Percentiles rank a stretch among this genome's conserved stretches.
phyloP scores from a whole-genome alignment of 228 moss, liverwort and hornwort species.

The Sphagnum fallax region DNA sequence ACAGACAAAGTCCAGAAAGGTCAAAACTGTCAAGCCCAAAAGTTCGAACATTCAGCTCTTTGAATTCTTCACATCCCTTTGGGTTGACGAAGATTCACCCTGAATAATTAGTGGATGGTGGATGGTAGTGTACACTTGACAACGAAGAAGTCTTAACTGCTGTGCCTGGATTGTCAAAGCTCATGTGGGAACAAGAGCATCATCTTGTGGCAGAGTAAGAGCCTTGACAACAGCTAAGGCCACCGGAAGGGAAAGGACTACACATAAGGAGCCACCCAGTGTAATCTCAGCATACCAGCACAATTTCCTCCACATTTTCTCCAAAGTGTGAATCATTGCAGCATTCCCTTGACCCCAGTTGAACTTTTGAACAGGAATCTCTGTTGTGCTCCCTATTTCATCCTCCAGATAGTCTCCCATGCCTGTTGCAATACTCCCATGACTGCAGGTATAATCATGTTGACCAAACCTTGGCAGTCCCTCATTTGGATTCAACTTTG shows the following conservation, averaged over 20 bases:
- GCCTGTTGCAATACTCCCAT: conserved; percentile 2
- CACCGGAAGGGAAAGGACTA: conserved; percentile 65
- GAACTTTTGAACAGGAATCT: background rate
- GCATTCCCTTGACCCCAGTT: background rate
- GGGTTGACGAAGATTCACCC: too few species aligned
- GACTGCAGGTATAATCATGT: conserved; percentile 9
- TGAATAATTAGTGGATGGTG: too few species aligned
- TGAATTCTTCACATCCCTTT: too few species aligned
- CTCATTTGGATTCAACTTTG: conserved; percentile 11
- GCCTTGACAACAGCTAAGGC: conserved; percentile 40
- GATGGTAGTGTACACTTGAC: too few species aligned
- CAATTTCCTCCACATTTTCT: conserved; percentile 38
- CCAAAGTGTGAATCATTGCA: background rate
- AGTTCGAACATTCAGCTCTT: too few species aligned
- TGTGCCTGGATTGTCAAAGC: too few species aligned
- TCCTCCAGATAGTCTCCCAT: conserved; percentile 2
- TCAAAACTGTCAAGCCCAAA: too few species aligned
- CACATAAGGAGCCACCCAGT: conserved; percentile 57
- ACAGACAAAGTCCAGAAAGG: too few species aligned
- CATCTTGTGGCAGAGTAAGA: conserved; percentile 20
- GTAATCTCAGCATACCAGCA: conserved; percentile 48
- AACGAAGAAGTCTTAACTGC: too few species aligned
- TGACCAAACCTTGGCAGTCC: conserved; percentile 18
- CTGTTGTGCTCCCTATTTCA: background rate
- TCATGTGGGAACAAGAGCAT: conserved; percentile 34